Evolutionary conservation across 805 yeast genomes (phyloP).

Genomic region (Metschnikowia continentalis): DNA sequence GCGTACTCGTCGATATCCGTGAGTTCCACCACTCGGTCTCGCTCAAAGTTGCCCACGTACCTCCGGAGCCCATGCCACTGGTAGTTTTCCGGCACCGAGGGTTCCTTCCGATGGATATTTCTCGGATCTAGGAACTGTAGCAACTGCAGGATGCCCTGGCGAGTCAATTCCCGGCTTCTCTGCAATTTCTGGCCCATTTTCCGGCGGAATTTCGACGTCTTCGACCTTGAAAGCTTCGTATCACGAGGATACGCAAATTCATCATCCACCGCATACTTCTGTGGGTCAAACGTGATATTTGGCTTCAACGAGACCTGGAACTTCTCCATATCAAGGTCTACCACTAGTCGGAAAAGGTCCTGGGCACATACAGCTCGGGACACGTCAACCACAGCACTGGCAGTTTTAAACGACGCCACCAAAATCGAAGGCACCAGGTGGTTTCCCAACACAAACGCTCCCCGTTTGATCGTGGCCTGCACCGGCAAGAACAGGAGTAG

Average conservation of each 20-base stretch:
- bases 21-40: conserved; percentile 27
- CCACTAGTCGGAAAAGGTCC: conserved; percentile 54
- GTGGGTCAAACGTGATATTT: conserved; percentile 56
- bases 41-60: conserved; percentile 45
- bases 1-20: conserved; percentile 67
- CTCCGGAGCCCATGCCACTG: conserved; percentile 78
- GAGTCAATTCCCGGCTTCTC: neutral
- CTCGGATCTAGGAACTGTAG: neutral
- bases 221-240: neutral
- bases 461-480: conserved; percentile 53
- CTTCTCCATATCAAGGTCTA: conserved; percentile 44
- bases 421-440: conserved; percentile 68
- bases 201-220: neutral
- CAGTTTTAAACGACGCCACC: conserved; percentile 54
- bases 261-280: conserved; percentile 3
- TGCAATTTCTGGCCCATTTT: neutral
- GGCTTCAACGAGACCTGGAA: conserved; percentile 63
- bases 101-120: neutral
- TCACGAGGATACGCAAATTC: neutral
- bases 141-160: neutral
- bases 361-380: conserved; percentile 38
- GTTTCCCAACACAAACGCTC: conserved; percentile 79
- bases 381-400: conserved; percentile 57
- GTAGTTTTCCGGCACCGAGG: conserved; percentile 1
- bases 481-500: conserved; percentile 54